Evolutionary conservation across 352 stramenopile genomes (phyloP), one percentile per base, ranked within the genome.

Genomic region (Phytophthora sp.): DNA sequence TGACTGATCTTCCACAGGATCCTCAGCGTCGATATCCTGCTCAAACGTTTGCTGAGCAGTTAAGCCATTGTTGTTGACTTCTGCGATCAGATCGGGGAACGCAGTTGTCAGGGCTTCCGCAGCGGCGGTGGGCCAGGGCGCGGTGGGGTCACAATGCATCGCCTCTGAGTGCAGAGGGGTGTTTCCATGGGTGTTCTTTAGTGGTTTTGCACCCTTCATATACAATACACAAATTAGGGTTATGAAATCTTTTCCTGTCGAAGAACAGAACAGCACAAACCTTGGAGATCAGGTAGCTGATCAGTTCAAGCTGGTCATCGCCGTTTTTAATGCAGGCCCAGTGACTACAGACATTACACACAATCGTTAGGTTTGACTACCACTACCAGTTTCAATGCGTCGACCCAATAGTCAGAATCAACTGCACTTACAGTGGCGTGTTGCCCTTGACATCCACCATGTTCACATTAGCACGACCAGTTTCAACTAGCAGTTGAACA

Each of bases 151-250:
- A 51, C 82, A 90, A 42, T 91, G 85, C 72, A 90, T 86, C n/a
- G 82, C 82, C 54, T 94, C 82, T 5, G 82, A 80, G 52, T 92
- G 85, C 54, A 94, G 46, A 15, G 85, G 80, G 1, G 78, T 86
- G 60, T 87, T 88, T 30, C 81, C 82, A 9, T 70, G 59, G 2
- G 27, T 45, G 44, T 94, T 94, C 51, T 82, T 81, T 4, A 82
- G 27, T 20, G 81, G 68, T 45, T 89, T 89, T 3, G 81, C 79
- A 30, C 82, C 81, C 82, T 93, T 24, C 11, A 57, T 12, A 46
- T 23, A 32, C 17, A 54, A 52, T 21, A 54, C 21, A 11, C 13
- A 18, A 21, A 28, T n/a, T 17, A 49, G 7, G 37, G 12, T 43
- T 26, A 8, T 11, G 5, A 12, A 1, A 28, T 38, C 28, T 26